These are phyloP conservation scores for Arachis hypogaea DNA, from an alignment of 306 rosid species.

Conservation along the genomic window DNA sequence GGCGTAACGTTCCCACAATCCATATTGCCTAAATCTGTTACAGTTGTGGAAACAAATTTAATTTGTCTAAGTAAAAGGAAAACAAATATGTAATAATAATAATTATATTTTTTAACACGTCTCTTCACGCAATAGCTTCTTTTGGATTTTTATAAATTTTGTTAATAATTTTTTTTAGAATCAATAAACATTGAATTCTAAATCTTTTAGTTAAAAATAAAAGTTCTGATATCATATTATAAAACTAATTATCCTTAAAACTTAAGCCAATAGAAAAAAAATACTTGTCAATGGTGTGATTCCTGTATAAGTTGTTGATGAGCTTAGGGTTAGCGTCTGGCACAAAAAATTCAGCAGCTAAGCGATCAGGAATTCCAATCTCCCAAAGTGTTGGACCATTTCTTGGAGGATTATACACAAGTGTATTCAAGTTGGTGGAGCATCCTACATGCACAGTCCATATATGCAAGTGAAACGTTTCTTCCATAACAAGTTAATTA, in stretches of 20 bases:
- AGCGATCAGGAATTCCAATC: conserved; percentile 85
- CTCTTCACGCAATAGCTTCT: too few species aligned
- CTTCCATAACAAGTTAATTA: too few species aligned
- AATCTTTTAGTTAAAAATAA: too few species aligned
- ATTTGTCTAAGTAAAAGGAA: neutral
- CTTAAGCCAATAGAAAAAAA: neutral
- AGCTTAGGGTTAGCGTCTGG: conserved; percentile 63
- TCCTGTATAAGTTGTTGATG: conserved; percentile 44
- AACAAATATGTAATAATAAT: too few species aligned
- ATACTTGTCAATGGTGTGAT: conserved; percentile 39
- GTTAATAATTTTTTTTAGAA: too few species aligned
- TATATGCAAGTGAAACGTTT: neutral
- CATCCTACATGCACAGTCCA: conserved; percentile 44
- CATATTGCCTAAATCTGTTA: conserved; percentile 70
- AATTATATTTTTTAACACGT: too few species aligned
- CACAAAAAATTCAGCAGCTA: conserved; percentile 65
- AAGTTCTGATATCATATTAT: too few species aligned
- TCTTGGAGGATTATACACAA: conserved; percentile 72
- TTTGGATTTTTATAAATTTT: too few species aligned
- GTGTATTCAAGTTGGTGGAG: conserved; percentile 33
- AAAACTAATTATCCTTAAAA: too few species aligned
- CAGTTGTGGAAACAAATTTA: neutral
- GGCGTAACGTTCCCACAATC: conserved; percentile 65
- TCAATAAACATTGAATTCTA: too few species aligned
- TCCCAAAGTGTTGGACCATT: conserved; percentile 87